Conservation (phyloP, 2,329 filamentous ascomycete species). For the Dryadomyces sulphureus region DNA sequence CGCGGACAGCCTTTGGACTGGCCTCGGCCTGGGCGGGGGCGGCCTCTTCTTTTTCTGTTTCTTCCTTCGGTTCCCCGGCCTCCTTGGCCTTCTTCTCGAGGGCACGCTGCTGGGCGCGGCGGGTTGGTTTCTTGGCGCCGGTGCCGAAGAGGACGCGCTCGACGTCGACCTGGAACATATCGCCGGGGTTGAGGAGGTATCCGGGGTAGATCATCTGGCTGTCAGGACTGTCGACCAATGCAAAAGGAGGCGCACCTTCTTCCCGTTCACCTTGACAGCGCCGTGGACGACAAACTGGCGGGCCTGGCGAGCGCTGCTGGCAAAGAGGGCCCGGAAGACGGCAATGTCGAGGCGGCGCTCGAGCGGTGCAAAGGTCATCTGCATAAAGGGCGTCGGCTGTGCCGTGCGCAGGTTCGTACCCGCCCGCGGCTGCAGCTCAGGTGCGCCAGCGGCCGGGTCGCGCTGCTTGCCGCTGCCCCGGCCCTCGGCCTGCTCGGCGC, state of each 20-base stretch:
- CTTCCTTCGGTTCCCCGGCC: conserved; percentile 10
- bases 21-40: not conserved
- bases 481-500: conserved; percentile 68
- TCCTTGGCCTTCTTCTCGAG: conserved; percentile 15
- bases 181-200: conserved; percentile 89
- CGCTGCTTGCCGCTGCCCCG: conserved; percentile 57
- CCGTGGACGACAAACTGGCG: conserved; percentile 91
- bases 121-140: conserved; percentile 49
- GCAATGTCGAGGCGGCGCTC: conserved; percentile 90
- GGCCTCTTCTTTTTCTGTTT: conserved; percentile 9
- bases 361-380: conserved; percentile 86
- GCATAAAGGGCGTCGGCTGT: conserved; percentile 71
- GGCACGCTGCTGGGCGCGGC: conserved; percentile 7
- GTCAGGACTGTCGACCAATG: not conserved
- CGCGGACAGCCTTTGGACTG: conserved; percentile 7
- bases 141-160: conserved; percentile 82
- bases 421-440: conserved; percentile 1
- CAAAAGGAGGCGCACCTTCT: conserved; percentile 48
- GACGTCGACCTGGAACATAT: conserved; percentile 92
- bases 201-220: conserved; percentile 75
- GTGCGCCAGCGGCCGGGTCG: conserved; percentile 4
- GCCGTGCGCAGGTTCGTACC: conserved; percentile 17
- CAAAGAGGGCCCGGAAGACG: conserved; percentile 85
- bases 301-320: conserved; percentile 83
- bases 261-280: conserved; percentile 87